phyloP scores from a whole-genome alignment of 176 grass and related monocot genomes.

The Aegilops tauschii region DNA sequence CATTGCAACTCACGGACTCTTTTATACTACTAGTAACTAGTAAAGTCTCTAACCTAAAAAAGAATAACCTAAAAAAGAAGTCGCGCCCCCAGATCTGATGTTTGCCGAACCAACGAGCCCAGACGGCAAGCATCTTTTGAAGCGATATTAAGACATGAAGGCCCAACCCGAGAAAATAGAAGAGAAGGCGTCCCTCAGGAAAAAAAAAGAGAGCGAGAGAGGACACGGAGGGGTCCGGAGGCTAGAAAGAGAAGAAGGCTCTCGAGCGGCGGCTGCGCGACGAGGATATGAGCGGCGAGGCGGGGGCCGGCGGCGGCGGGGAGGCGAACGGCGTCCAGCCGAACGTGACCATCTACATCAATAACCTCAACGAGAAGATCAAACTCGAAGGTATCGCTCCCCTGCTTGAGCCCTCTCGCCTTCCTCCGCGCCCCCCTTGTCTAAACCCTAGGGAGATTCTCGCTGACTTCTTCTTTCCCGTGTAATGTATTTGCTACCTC shows the following conservation, averaged over 20 bases:
- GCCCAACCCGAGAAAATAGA: slow-evolving; percentile 12
- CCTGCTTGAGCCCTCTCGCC: not conserved
- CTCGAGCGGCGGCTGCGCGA: slow-evolving; percentile 25
- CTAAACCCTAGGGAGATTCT: slow-evolving; percentile 36
- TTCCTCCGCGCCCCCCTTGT: not conserved
- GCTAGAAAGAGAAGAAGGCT: slow-evolving; percentile 1
- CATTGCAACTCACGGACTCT: no score
- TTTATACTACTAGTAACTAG: no score
- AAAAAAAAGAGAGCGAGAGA: not conserved
- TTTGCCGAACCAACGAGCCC: not conserved
- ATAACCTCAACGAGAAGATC: slow-evolving; percentile 98
- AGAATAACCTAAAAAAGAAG: no score
- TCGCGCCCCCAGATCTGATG: no score
- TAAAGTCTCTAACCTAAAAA: no score
- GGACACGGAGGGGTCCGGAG: not conserved
- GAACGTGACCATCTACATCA: slow-evolving; percentile 98
- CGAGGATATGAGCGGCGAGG: slow-evolving; percentile 68
- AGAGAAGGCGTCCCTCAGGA: not conserved
- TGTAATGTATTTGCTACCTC: not conserved
- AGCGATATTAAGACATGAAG: not conserved
- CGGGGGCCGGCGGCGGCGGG: slow-evolving; percentile 25
- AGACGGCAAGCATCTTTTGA: not conserved
- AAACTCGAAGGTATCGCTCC: slow-evolving; percentile 70
- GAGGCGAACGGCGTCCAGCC: slow-evolving; percentile 41
- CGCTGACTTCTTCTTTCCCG: not conserved